Evolutionary conservation across 2,329 filamentous ascomycete species (phyloP).

Genomic region (Hypoxylon sp.): DNA sequence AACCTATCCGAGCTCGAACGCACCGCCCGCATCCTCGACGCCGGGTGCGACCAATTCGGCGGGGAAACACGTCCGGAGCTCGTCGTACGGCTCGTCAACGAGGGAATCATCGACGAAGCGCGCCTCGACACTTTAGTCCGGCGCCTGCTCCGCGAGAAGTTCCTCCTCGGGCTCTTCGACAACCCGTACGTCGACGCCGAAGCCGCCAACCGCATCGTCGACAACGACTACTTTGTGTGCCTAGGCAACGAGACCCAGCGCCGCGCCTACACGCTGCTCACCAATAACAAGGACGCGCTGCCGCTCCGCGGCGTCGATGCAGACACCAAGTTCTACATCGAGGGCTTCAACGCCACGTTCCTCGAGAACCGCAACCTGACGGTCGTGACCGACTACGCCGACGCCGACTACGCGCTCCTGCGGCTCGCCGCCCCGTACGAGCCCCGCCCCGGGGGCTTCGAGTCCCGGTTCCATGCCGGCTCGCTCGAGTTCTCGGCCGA

Average conservation of each 20-base stretch:
- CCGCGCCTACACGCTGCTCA: slow-evolving; percentile 45
- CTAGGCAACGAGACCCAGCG: slow-evolving; percentile 53
- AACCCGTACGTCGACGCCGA: slow-evolving; percentile 62
- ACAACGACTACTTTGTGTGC: slow-evolving; percentile 57
- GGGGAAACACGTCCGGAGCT: slow-evolving; percentile 62
- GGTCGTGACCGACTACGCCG: slow-evolving; percentile 51
- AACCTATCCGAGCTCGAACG: slow-evolving; percentile 57
- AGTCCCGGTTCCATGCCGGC: slow-evolving; percentile 54
- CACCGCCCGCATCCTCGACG: slow-evolving; percentile 58
- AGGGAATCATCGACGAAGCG: slow-evolving; percentile 55
- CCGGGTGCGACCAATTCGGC: slow-evolving; percentile 65
- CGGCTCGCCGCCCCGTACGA: slow-evolving; percentile 56
- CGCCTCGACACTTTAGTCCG: slow-evolving; percentile 61
- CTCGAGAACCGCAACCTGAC: slow-evolving; percentile 49
- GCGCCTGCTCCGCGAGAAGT: slow-evolving; percentile 62
- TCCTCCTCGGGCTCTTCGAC: slow-evolving; percentile 63
- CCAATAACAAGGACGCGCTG: slow-evolving; percentile 37
- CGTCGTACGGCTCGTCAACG: slow-evolving; percentile 59
- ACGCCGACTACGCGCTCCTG: slow-evolving; percentile 57
- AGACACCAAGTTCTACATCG: slow-evolving; percentile 43
- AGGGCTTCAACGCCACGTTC: slow-evolving; percentile 46
- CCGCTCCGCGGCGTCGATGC: slow-evolving; percentile 27
- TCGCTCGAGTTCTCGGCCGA: slow-evolving; percentile 55
- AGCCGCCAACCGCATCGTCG: slow-evolving; percentile 56
- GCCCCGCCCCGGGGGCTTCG: slow-evolving; percentile 57